A percentile compares a stretch with the other conserved stretches of the same genome.
Conservation (phyloP, 1,139 yeast genomes). For the Magnusiomyces suaveolens region DNA sequence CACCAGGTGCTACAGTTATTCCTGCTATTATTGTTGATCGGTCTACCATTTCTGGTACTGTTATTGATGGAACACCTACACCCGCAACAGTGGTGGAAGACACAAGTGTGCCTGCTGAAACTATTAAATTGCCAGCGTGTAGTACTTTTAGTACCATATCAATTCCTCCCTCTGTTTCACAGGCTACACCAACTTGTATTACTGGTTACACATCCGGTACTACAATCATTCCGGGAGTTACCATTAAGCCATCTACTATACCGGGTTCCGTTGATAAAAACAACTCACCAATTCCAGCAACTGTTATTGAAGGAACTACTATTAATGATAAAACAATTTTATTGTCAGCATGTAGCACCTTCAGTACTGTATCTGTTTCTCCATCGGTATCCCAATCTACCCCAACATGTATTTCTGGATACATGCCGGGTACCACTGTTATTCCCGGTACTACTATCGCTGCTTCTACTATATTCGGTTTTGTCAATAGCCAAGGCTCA, state of each 20-base stretch:
- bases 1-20: slow-evolving; percentile 7
- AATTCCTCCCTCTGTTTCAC: slow-evolving; percentile 2
- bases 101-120: slow-evolving; percentile 1
- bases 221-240: slow-evolving; percentile 7
- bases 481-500: not conserved
- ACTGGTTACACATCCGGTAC: not conserved
- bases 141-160: not conserved
- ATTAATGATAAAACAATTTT: slow-evolving; percentile 2
- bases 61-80: slow-evolving; percentile 6
- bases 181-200: not conserved
- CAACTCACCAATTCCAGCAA: slow-evolving; percentile 7
- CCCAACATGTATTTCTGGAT: slow-evolving; percentile 2
- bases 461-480: slow-evolving; percentile 1
- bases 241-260: not conserved
- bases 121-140: slow-evolving; percentile 2
- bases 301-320: slow-evolving; percentile 9
- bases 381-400: slow-evolving; percentile 4
- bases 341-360: slow-evolving; percentile 7
- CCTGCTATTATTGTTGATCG: slow-evolving; percentile 9
- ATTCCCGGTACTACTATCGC: slow-evolving; percentile 10
- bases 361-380: slow-evolving; percentile 5
- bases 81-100: slow-evolving; percentile 6
- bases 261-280: slow-evolving; percentile 3
- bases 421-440: slow-evolving; percentile 4
- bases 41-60: slow-evolving; percentile 5